A percentile compares a stretch with the other conserved stretches of the same genome.
Conservation (phyloP, 2,329 filamentous ascomycete species). For the Xylariaceae sp. region DNA sequence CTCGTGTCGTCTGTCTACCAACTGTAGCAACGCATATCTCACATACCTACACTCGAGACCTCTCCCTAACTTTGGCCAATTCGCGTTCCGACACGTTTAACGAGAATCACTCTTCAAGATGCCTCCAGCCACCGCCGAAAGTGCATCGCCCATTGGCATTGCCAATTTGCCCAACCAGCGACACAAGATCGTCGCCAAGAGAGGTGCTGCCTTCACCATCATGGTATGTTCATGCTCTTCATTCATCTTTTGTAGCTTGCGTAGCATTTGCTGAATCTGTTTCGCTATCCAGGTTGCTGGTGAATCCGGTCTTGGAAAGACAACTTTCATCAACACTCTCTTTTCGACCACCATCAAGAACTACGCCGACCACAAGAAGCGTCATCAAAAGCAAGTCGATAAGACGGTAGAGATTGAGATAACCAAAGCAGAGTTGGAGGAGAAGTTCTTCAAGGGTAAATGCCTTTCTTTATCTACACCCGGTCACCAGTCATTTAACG, state of each 20-base stretch:
- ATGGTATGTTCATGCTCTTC: conserved; percentile 63
- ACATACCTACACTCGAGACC: conserved; percentile 11
- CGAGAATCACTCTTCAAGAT: conserved; percentile 37
- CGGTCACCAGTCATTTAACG: conserved; percentile 8
- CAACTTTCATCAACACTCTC: conserved; percentile 99
- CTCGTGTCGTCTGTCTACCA: conserved; percentile 1
- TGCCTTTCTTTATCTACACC: not conserved
- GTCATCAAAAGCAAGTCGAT: conserved; percentile 98
- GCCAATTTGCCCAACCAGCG: conserved; percentile 69
- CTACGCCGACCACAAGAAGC: conserved; percentile 99
- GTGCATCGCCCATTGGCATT: conserved; percentile 53
- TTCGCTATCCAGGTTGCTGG: conserved; percentile 69
- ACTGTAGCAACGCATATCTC: not conserved
- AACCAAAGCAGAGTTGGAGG: conserved; percentile 98
- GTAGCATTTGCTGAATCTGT: conserved; percentile 1
- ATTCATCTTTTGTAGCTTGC: not conserved
- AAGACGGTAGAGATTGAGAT: conserved; percentile 99
- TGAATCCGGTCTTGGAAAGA: conserved; percentile 98
- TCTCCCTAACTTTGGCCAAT: conserved; percentile 7
- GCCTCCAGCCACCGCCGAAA: conserved; percentile 39
- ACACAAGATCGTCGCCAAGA: conserved; percentile 70
- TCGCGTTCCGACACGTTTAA: conserved; percentile 15
- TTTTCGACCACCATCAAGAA: conserved; percentile 99
- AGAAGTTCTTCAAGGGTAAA: conserved; percentile 99
- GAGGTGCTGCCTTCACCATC: conserved; percentile 97